phyloP scores from a whole-genome alignment of 257 asterid genomes.

The Handroanthus guayacan region DNA sequence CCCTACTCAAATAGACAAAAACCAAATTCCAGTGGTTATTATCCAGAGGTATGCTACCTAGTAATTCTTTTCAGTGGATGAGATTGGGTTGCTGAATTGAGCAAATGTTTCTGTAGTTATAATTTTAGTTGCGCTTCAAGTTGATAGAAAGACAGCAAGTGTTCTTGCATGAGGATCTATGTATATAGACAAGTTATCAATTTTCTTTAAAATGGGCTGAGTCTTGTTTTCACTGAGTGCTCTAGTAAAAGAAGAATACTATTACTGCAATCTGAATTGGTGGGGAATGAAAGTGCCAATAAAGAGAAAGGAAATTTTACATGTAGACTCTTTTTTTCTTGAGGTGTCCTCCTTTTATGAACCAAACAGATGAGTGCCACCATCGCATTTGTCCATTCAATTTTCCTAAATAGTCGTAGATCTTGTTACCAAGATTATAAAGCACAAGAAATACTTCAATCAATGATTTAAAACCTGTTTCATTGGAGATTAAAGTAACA shows the following conservation, averaged over 20 bases:
- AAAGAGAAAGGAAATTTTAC: neutral
- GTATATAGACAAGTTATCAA: neutral
- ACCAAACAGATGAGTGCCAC: no score
- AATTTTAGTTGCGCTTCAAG: conserved; percentile 7
- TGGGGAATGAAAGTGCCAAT: conserved; percentile 8
- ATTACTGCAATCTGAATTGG: neutral
- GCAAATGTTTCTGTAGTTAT: neutral
- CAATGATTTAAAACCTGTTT: neutral
- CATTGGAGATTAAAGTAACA: neutral
- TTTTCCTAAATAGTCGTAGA: neutral
- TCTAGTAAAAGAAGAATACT: conserved; percentile 1
- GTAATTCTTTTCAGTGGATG: conserved; percentile 14
- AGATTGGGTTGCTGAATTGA: conserved; percentile 25
- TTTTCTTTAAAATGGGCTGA: neutral
- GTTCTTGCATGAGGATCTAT: conserved; percentile 8
- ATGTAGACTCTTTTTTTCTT: neutral
- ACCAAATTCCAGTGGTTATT: conserved; percentile 49
- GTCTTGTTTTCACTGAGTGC: neutral
- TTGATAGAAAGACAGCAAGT: conserved; percentile 5
- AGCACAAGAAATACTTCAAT: neutral
- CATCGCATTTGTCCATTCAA: neutral
- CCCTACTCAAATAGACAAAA: conserved; percentile 45
- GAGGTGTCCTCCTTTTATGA: neutral
- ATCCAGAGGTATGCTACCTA: conserved; percentile 53
- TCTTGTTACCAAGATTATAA: neutral